Base-by-base conservation (phyloP, 1,139 yeast genomes). In the Blastobotrys arbuscula region DNA sequence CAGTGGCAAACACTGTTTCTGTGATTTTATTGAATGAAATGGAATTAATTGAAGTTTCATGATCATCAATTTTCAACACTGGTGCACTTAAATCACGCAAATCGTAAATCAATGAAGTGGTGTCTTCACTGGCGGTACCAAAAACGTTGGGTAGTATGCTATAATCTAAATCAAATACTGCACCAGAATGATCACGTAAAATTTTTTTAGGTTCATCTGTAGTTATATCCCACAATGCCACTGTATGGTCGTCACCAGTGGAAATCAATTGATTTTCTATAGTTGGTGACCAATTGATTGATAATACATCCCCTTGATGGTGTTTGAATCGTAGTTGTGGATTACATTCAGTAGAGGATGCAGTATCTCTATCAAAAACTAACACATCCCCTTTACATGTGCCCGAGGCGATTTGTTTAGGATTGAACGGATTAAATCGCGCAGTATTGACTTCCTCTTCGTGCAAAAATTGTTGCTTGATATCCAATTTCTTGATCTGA, bases 91-190 rank as follows among this genome's bases (percentile, higher is more conserved):
- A 28, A n/a, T 52, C 46, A 59, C 96, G 79, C 21, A 77, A 66
- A 62, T 92, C 98, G 61, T 80, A 86, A 39, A 89, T 70, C 51
- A 79, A 80, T 35, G 89, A 71, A 2, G 79, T 71, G 52, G 76
- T 77, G 61, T 84, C 94, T 61, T 86, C 95, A 15, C 88, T 75
- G 4, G 79, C 90, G 2, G 92, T 81, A 0, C 82, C 95, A 61
- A 87, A 79, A 37, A 85, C 60, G 13, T 73, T 66, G n/a, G 73
- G 66, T 41, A 60, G 57, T 45, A 63, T 59, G 55, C 76, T 80
- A 76, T 81, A 78, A 1, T 63, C 61, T 9, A 70, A 67, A 48
- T 71, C 74, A 49, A 69, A 71, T 44, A 71, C 70, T 12, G 61
- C 55, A 23, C 64, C 62, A 2, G 59, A 53, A 44, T 63, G 67